phyloP scores from a whole-genome alignment of 2,329 filamentous ascomycete species.

The Apiospora koreana region DNA sequence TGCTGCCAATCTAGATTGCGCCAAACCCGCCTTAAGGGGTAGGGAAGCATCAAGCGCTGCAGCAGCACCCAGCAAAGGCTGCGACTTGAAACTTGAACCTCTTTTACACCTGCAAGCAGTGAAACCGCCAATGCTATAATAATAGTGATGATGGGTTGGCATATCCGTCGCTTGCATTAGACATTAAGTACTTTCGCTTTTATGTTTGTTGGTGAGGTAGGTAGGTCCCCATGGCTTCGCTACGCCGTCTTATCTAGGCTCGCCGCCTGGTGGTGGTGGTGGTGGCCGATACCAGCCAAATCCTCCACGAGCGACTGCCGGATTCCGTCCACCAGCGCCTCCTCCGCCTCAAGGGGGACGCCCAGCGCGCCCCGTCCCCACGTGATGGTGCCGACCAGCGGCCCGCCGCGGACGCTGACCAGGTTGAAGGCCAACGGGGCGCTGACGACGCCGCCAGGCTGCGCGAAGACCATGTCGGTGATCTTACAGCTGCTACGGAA shows the following conservation, averaged over 20 bases:
- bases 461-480: conserved; percentile 42
- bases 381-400: conserved; percentile 38
- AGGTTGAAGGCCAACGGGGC: conserved; percentile 42
- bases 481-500: conserved; percentile 21
- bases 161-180: background rate
- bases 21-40: background rate
- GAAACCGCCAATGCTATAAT: no score
- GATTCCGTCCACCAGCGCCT: conserved; percentile 11
- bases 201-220: background rate
- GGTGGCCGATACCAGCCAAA: background rate
- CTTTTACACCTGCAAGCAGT: no score
- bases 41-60: background rate
- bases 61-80: background rate
- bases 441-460: conserved; percentile 41
- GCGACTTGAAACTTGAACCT: background rate
- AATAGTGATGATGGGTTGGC: no score
- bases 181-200: background rate
- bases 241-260: background rate
- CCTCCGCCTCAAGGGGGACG: conserved; percentile 7
- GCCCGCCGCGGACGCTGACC: conserved; percentile 39
- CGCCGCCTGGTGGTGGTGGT: no score
- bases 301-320: conserved; percentile 8
- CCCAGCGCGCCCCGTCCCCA: conserved; percentile 46
- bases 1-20: background rate
- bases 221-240: background rate